Evolutionary conservation across 805 yeast species (phyloP), one percentile per base, ranked within the genome.

Genomic region (Metschnikowia drakensbergensis): DNA sequence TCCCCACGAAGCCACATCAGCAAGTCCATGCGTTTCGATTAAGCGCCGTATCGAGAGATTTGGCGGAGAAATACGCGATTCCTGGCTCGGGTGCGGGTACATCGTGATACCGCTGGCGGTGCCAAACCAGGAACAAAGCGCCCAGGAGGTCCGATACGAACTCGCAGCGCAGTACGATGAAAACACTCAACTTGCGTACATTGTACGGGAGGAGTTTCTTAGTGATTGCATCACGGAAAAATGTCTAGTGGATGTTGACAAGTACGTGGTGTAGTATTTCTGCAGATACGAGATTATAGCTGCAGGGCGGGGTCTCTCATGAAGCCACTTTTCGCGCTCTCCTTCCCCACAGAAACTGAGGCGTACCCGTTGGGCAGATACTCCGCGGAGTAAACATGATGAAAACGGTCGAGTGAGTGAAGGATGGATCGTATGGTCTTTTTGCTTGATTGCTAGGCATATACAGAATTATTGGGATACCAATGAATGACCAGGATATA

Each of bases 41-140:
- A 33, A 48, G 5, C 61, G 64, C 28, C 66, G 77, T 11, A 66
- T 68, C 30, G 57, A 63, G 23, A 72, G 77, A 42, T 83, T 80
- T 25, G 87, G 82, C 1, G 64, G 73, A 1, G 49, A 45, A 3
- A 37, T 50, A 26, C 7, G 31, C 11, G 35, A 11, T 2, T 32
- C 47, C 5, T 30, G 29, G 22, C 32, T 11, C 8, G 61, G 63
- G 3, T 66, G 75, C 37, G 67, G 75, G 32, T 58, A 74, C 22
- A 66, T 81, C 5, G 65, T 82, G 11, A 68, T 70, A 11, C 61
- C 65, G 8, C 31, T 8, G 45, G 25, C 9, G 7, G 17, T 11
- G 11, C 26, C 45, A 10, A n/a, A 28, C n/a, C 9, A 9, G 13
- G 46, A 51, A 26, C 33, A 25, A 9, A 27, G 28, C 22, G 49